Evolutionary conservation across 768 basidiomycete species (phyloP).

Genomic region (Boletus subcaerulescens): DNA sequence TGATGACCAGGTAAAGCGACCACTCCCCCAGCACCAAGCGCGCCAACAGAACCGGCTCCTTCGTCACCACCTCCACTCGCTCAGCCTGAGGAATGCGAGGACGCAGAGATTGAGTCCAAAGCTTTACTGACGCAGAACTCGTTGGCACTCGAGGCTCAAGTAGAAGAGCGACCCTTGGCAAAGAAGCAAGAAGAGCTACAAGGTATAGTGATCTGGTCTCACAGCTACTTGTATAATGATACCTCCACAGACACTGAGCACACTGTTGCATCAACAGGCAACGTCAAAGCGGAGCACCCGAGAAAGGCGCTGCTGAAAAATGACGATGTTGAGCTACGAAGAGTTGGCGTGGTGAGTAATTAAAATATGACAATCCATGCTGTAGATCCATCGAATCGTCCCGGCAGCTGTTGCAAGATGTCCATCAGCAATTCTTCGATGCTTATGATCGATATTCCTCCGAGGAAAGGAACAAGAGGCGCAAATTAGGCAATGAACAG

Average conservation of each 20-base stretch:
- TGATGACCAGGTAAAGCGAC: slow-evolving; percentile 21
- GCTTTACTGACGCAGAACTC: slow-evolving; percentile 69
- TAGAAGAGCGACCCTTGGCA: slow-evolving; percentile 82
- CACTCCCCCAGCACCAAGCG: slow-evolving; percentile 16
- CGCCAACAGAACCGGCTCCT: slow-evolving; percentile 7
- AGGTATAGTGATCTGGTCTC: slow-evolving; percentile 36
- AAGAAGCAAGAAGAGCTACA: slow-evolving; percentile 82
- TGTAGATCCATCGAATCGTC: background rate
- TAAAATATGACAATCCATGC: background rate
- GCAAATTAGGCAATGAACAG: slow-evolving; percentile 24
- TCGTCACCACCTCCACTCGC: slow-evolving; percentile 12
- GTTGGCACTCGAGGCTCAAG: slow-evolving; percentile 75
- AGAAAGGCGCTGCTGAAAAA: slow-evolving; percentile 83
- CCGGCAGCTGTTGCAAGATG: slow-evolving; percentile 70
- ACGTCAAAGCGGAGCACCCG: slow-evolving; percentile 40
- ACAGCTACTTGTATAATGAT: background rate
- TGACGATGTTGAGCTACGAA: slow-evolving; percentile 76
- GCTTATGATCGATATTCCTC: slow-evolving; percentile 50
- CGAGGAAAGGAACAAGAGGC: slow-evolving; percentile 29
- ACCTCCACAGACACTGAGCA: slow-evolving; percentile 11
- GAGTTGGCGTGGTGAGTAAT: slow-evolving; percentile 66
- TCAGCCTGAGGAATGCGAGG: slow-evolving; percentile 41
- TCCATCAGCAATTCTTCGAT: slow-evolving; percentile 75
- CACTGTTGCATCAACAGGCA: slow-evolving; percentile 21
- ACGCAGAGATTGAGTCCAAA: slow-evolving; percentile 44